Evolutionary conservation across 2,329 filamentous ascomycete genomes (phyloP), one percentile per base, ranked within the genome.

Genomic region (Ophiostoma quercus): DNA sequence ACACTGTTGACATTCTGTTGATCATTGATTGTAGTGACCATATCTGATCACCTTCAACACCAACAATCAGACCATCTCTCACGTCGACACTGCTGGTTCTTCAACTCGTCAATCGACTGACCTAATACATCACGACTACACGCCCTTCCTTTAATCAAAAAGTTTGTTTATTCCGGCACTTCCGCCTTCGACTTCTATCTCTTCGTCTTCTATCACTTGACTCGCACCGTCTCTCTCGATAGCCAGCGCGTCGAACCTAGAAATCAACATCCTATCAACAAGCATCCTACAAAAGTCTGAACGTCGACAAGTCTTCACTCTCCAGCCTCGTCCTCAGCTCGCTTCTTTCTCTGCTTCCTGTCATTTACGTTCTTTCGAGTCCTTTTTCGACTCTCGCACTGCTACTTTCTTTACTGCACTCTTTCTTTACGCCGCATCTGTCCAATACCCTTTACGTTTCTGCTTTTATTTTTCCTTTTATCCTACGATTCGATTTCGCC

Each of bases 1-100:
- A 29, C 57, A 43, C 65, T 54, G 39, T 70, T 65, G 69, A 67
- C 69, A 67, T 25, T 67, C 34, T 41, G 29, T 65, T 41, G 62
- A 65, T 19, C 29, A n/a, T 65, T 5, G 34, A 41, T 39, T 34
- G 8, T 22, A n/a, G 9, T 22, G n/a, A 39, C n/a, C 16, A 32
- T 32, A 7, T 39, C n/a, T 29, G 25, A 63, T 63, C 60, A 8
- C 29, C 32, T 14, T 34, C 34, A 34, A 34, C 8, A 34, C 5
- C 34, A 14, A 25, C n/a, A 2, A 54, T n/a, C 8, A 57, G 8
- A 25, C 8, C n/a, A 25, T 22, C 8, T 25, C 39, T 41, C 39
- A 22, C 6, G 32, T 65, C 34, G 62, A 65, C 34, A 65, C 32
- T 39, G 62, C 19, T 39, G 32, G 32, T 39, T 39, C 16, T 39